A percentile compares a stretch with the other conserved stretches of the same genome.
phyloP scores from a whole-genome alignment of 768 basidiomycete species.

The Leucogyrophana mollusca region DNA sequence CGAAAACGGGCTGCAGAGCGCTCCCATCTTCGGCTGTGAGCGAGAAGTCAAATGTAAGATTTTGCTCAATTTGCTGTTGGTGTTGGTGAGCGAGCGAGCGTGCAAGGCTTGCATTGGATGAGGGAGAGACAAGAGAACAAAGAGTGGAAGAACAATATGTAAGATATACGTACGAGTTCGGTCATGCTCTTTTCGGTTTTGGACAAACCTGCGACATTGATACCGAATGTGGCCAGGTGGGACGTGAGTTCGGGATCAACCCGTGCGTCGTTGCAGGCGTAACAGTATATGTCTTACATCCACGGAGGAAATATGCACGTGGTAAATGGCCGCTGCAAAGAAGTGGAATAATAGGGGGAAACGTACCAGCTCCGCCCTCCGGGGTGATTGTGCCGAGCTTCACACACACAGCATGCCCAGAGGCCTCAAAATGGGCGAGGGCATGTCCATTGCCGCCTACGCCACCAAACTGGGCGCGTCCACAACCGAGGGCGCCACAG shows the following conservation, averaged over 20 bases:
- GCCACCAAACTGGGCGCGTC: constrained; percentile 81
- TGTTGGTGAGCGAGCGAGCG: too few relatives aligned
- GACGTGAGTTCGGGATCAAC: constrained; percentile 69
- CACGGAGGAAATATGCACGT: too few relatives aligned
- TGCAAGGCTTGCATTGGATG: too few relatives aligned
- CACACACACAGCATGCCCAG: constrained; percentile 78
- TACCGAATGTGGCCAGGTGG: constrained; percentile 83
- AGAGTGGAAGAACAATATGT: too few relatives aligned
- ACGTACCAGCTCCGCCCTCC: constrained; percentile 83
- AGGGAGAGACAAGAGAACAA: background rate
- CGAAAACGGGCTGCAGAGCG: constrained; percentile 85
- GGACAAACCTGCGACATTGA: constrained; percentile 74
- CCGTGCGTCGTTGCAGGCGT: constrained; percentile 81
- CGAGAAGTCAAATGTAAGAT: constrained; percentile 91
- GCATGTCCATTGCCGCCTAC: constrained; percentile 89
- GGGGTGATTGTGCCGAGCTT: constrained; percentile 97
- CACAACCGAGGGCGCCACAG: constrained; percentile 89
- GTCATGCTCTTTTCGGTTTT: constrained; percentile 99
- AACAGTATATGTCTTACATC: constrained; percentile 86
- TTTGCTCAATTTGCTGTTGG: constrained; percentile 90
- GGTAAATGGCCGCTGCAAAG: background rate
- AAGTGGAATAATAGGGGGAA: too few relatives aligned
- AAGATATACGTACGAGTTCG: constrained; percentile 63
- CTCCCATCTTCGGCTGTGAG: constrained; percentile 85
- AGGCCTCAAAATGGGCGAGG: constrained; percentile 68